Base-by-base conservation (phyloP, 495 filamentous ascomycete genomes). In the Friedmanniomyces simplex region DNA sequence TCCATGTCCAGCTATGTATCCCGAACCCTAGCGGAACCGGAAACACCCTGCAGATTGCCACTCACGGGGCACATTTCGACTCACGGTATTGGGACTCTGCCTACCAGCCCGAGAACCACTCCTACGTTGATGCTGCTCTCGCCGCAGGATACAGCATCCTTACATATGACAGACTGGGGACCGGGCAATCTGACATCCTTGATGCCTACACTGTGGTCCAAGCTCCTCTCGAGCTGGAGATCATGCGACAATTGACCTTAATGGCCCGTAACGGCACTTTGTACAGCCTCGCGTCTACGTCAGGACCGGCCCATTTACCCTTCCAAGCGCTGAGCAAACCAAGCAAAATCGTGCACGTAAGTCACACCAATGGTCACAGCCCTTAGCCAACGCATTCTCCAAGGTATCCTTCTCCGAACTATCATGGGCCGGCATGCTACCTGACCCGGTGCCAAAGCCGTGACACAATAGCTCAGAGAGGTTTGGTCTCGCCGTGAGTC, bases 151-250 rank as follows among this genome's bases (percentile, higher is more conserved):
- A 63, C 59, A 2, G 41, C 51, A 61, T 57, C 32, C 52, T 63
- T 36, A 56, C 61, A 8, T 63, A 61, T 36, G 58, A 63, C 36
- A 59, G 61, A 22, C 37, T 63, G 42, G 61, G 61, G 6, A 30
- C 41, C 2, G 61, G 58, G 7, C 52, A 43, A 36, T 61, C 58
- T 13, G 52, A 55, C 20, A 32, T 4, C 18, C 58, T 57, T 21
- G 52, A 60, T 34, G 58, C 61, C 8, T 63, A 63, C 52, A 52
- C 11, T 11, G 58, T 50, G 6, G 53, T 61, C 13, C 61, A 61
- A 48, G 51, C 61, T 13, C 52, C 52, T 13, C 32, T 61, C 30
- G 61, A 63, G 51, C 52, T 61, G 2, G 61, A 60, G 36, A 61
- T 63, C n/a, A 59, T 63, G 6, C 39, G 46, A 3, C 42, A 56